Evolutionary conservation across 78 protist genomes (phyloP), one percentile per base, ranked within the genome.

Genomic region (Diacronema lutheri): DNA sequence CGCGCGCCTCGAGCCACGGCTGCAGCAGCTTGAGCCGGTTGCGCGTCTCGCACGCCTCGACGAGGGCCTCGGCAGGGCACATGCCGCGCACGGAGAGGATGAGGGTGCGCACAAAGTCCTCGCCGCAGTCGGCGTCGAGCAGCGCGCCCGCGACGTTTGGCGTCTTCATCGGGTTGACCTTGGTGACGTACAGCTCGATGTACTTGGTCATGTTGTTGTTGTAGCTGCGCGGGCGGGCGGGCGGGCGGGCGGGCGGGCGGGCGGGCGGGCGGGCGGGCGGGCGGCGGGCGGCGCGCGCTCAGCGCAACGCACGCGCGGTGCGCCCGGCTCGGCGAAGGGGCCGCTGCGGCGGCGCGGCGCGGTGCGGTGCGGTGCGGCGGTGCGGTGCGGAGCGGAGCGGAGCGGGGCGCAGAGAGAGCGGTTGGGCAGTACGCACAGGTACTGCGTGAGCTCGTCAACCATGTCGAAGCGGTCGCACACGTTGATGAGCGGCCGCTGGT

Each of bases 121-220:
- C 99, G 76, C 89, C 80, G 86, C 93, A 81, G 66, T 95, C 99
- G 60, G 90, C 88, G 83, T 98, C 99, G 50, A 98, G 85, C 55
- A 98, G 91, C 10, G 99, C 90, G 40, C 99, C 99, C 35, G 98
- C 98, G 12, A 98, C 99, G 58, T 74, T 55, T 61, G 99, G 99
- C 25, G 97, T 92, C 55, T 69, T 37, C 81, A 64, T 68, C 65
- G 80, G 68, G 73, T 65, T 79, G 31, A 87, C 64, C 89, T 90
- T 94, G 85, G 93, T 93, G 31, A 96, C 97, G 90, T 95, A 98
- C 68, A 91, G 91, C 86, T 98, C 99, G 85, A 98, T 97, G 96
- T 78, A 78, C 83, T 50, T 78, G 66, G 57, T 35, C 77, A 62
- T 65, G 82, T 83, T 66, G 87, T 81, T 86, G 41, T 76, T 25